These are phyloP conservation scores for Xylariaceae sp. DNA, from an alignment of 2,329 filamentous ascomycete species.

Conservation along the genomic window DNA sequence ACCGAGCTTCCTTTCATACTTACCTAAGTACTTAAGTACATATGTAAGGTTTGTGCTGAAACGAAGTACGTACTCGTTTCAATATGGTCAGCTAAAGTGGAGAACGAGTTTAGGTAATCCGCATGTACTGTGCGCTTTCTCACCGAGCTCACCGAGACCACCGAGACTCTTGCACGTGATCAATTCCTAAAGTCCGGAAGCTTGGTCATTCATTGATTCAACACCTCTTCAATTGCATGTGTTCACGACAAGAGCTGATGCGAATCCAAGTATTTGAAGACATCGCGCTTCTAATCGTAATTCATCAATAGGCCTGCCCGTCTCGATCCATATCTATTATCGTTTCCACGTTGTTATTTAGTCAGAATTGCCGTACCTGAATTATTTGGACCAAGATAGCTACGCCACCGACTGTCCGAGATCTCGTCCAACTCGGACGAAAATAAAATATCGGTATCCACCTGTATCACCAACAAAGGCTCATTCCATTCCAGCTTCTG, in stretches of 20 bases:
- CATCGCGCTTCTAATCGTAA: not conserved
- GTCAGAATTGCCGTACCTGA: not conserved
- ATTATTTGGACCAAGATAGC: not conserved
- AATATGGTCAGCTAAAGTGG: too few relatives aligned
- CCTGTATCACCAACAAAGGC: constrained; percentile 24
- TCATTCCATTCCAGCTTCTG: constrained; percentile 2
- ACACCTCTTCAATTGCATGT: not conserved
- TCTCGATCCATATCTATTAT: not conserved
- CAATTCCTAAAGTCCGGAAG: not conserved
- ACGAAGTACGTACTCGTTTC: too few relatives aligned
- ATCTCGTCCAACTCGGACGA: constrained; percentile 12
- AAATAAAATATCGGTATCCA: constrained; percentile 23
- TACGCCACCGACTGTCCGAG: constrained; percentile 4
- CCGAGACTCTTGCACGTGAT: not conserved
- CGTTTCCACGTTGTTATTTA: not conserved
- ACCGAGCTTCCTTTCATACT: not conserved
- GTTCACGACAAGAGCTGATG: not conserved
- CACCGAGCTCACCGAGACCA: not conserved
- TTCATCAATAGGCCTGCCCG: not conserved
- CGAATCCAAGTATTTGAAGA: not conserved
- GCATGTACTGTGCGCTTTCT: not conserved
- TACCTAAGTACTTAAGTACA: not conserved
- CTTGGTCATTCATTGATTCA: not conserved
- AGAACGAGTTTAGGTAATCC: too few relatives aligned
- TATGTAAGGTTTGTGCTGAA: too few relatives aligned